phyloP scores from a whole-genome alignment of 495 filamentous ascomycete species.

The Aspergillus mulundensis region DNA sequence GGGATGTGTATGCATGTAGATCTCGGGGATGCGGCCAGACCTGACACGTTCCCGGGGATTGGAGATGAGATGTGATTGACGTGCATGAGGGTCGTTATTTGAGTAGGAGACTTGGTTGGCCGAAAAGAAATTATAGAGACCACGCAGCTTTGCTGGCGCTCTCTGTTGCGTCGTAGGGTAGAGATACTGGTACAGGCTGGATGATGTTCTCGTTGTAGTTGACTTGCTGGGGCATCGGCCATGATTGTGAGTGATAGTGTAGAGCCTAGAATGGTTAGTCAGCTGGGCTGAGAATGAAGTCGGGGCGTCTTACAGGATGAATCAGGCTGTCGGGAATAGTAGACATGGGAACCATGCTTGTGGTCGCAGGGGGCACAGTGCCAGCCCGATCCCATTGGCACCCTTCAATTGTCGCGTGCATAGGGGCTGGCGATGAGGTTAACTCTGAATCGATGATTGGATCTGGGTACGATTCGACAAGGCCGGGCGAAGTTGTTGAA shows the following conservation, averaged over 20 bases:
- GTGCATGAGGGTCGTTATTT: neutral
- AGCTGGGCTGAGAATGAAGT: neutral
- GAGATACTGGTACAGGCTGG: neutral
- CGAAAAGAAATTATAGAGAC: constrained; percentile 5
- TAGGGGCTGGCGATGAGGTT: constrained; percentile 35
- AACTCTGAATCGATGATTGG: constrained; percentile 32
- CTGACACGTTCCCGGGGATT: neutral
- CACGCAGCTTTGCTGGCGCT: constrained; percentile 8
- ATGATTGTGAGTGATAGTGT: constrained; percentile 43
- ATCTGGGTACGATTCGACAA: constrained; percentile 37
- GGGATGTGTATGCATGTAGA: neutral
- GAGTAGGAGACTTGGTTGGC: neutral
- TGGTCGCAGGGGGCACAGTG: constrained; percentile 24
- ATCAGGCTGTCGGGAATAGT: constrained; percentile 34
- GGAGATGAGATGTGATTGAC: neutral
- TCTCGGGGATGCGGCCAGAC: neutral
- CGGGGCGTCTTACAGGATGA: constrained; percentile 27
- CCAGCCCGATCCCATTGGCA: constrained; percentile 31
- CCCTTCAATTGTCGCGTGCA: constrained; percentile 31
- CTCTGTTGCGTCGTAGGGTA: constrained; percentile 2
- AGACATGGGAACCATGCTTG: constrained; percentile 35
- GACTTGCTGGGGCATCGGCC: constrained; percentile 35
- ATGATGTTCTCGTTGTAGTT: constrained; percentile 36
- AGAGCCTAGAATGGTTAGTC: constrained; percentile 19
- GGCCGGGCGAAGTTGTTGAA: constrained; percentile 31